A percentile compares a stretch with the other conserved stretches of the same genome.
phyloP scores from a whole-genome alignment of 352 stramenopile species.

The Pythium guiyangense region DNA sequence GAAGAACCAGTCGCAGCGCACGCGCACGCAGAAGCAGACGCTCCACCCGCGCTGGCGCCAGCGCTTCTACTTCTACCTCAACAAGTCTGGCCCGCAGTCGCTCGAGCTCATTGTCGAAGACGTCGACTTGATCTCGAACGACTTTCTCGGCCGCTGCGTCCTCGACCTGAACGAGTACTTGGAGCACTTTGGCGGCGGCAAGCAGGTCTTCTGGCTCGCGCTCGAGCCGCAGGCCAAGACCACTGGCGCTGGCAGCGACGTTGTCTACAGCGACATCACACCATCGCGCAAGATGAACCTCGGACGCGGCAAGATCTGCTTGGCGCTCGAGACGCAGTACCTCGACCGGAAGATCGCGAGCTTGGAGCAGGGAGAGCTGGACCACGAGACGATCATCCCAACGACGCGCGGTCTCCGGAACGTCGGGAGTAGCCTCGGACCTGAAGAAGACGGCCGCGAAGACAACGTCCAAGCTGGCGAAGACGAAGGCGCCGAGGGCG shows the following conservation, averaged over 20 bases:
- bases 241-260: constrained; percentile 14
- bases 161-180: constrained; percentile 65
- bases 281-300: constrained; percentile 41
- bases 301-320: constrained; percentile 52
- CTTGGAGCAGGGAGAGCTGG: constrained; percentile 63
- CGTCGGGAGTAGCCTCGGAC: constrained; percentile 13
- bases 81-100: constrained; percentile 31
- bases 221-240: constrained; percentile 43
- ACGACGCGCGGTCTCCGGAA: constrained; percentile 30
- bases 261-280: constrained; percentile 39
- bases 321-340: constrained; percentile 54
- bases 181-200: constrained; percentile 34
- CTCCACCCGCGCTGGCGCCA: constrained; percentile 64
- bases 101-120: constrained; percentile 63
- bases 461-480: constrained; percentile 5
- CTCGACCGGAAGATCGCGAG: constrained; percentile 48
- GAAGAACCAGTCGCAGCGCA: constrained; percentile 54
- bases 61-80: constrained; percentile 60
- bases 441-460: constrained; percentile 12
- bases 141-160: constrained; percentile 68
- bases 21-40: constrained; percentile 59
- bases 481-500: constrained; percentile 17
- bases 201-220: constrained; percentile 65
- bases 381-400: constrained; percentile 55
- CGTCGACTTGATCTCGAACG: constrained; percentile 56